Evolutionary conservation across 768 basidiomycete genomes (phyloP).

Genomic region (Porphyrellus cyaneotinctus): DNA sequence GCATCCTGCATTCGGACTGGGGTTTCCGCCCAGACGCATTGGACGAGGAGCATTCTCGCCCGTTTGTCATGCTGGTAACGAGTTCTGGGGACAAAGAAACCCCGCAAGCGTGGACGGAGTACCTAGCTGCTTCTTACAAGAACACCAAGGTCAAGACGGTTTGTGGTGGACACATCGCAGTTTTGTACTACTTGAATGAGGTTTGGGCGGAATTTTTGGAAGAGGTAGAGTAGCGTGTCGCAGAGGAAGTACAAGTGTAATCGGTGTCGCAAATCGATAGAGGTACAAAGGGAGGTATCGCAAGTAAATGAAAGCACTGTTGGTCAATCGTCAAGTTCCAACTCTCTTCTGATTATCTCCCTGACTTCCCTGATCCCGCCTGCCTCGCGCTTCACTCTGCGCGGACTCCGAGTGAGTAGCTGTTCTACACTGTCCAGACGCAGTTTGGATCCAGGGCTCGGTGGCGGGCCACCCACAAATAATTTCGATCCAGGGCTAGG

Average conservation of each 20-base stretch:
- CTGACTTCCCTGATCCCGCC: conserved; percentile 76
- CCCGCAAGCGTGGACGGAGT: conserved; percentile 43
- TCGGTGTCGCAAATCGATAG: conserved; percentile 16
- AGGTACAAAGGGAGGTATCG: conserved; percentile 11
- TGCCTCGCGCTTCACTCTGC: conserved; percentile 61
- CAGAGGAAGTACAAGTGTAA: neutral
- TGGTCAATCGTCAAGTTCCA: conserved; percentile 60
- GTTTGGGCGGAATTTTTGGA: conserved; percentile 39
- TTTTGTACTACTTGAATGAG: conserved; percentile 43
- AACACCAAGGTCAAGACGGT: conserved; percentile 40
- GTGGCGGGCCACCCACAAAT: conserved; percentile 27
- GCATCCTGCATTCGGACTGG: conserved; percentile 49
- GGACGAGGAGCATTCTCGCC: conserved; percentile 42
- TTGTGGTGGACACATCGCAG: conserved; percentile 48
- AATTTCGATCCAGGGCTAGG: conserved; percentile 39
- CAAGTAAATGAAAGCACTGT: conserved; percentile 31
- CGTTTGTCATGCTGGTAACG: conserved; percentile 44
- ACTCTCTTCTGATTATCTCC: conserved; percentile 75
- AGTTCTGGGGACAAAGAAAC: conserved; percentile 40
- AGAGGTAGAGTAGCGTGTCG: conserved; percentile 13
- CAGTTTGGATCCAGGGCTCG: conserved; percentile 48
- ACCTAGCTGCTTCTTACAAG: conserved; percentile 45
- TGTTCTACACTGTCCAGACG: conserved; percentile 59
- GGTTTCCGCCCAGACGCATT: conserved; percentile 41
- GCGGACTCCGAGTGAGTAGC: conserved; percentile 66